Evolutionary conservation across 106 monocot species (phyloP).

Genomic region (Apostasia shenzhenica): DNA sequence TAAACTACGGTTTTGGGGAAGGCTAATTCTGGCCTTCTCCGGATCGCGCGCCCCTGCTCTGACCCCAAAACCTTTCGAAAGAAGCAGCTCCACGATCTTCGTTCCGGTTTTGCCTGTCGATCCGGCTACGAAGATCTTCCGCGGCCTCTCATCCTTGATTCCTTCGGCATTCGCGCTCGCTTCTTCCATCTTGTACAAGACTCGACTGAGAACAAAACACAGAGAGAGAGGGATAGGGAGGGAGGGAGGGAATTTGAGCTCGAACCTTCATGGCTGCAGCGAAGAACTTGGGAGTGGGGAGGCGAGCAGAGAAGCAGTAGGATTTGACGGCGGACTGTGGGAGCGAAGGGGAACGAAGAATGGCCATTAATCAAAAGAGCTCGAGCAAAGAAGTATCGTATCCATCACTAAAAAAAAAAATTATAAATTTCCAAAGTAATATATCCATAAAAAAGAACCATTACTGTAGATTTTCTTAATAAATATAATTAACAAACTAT

Average conservation of each 20-base stretch:
- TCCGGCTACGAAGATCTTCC: conserved; percentile 63
- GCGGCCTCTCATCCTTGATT: conserved; percentile 5
- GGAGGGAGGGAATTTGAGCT: neutral
- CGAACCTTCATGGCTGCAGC: conserved; percentile 2
- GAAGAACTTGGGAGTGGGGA: neutral
- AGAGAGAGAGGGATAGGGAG: neutral
- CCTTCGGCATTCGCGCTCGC: neutral
- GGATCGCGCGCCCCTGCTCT: conserved; percentile 50
- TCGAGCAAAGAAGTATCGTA: neutral
- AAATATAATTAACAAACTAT: too few species aligned
- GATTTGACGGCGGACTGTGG: neutral
- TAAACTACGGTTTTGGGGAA: conserved; percentile 40
- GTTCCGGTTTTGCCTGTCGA: conserved; percentile 69
- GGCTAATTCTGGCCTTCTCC: conserved; percentile 32
- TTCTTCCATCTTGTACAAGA: neutral
- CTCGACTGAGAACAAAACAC: neutral
- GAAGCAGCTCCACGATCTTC: conserved; percentile 59
- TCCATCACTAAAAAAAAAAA: neutral
- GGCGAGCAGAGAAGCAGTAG: neutral
- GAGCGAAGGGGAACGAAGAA: neutral
- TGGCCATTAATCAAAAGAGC: neutral
- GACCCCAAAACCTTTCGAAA: conserved; percentile 43
- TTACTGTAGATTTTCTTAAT: too few species aligned
- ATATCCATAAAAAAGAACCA: too few species aligned
- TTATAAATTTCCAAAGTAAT: too few species aligned